Base-by-base conservation (phyloP, 2,329 filamentous ascomycete genomes). In the Fusarium denticulatum region DNA sequence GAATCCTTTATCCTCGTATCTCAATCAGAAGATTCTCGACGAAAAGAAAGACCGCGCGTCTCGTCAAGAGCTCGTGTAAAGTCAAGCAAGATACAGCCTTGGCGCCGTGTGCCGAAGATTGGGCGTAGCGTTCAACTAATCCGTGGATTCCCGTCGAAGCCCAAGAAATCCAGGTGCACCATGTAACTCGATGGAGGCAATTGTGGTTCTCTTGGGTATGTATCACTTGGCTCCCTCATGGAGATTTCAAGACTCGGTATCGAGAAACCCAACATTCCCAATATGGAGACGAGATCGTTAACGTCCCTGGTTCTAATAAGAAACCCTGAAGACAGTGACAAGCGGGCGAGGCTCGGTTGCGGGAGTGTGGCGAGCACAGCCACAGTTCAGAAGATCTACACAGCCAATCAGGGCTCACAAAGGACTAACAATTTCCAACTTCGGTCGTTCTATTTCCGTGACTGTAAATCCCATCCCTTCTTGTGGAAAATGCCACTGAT, bases 331-430 rank as follows among this genome's bases (percentile, higher is more conserved):
- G 64, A 67, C 13, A 40, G 42, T 45, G 20, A 47, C 61, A 28
- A 36, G 34, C 47, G 63, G 62, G 62, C 64, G 65, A 76, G 71
- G 69, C 62, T 78, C 71, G 55, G 59, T 46, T 67, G 55, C 30
- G 14, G 53, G 32, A 59, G 59, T 67, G 77, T 76, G 76, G 76
- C 74, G 64, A 69, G 70, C 77, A 75, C 69, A 77, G 77, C 77
- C 75, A 79, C 74, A 69, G 26, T 37, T 34, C 45, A 50, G 36
- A 18, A 46, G 42, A 28, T 14, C 43, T 18, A n/a, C 7, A 26
- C n/a, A 47, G 22, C 71, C 67, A 73, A 74, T 72, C 22, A 71
- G 50, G 34, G 24, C 3, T n/a, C 32, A 20, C 40, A 8, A 14
- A 13, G 14, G 11, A 37, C 55, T 61, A 24, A 30, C 45, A 42